Conservation (phyloP, 2,329 filamentous ascomycete species). For the Ceratocystis huliohia region DNA sequence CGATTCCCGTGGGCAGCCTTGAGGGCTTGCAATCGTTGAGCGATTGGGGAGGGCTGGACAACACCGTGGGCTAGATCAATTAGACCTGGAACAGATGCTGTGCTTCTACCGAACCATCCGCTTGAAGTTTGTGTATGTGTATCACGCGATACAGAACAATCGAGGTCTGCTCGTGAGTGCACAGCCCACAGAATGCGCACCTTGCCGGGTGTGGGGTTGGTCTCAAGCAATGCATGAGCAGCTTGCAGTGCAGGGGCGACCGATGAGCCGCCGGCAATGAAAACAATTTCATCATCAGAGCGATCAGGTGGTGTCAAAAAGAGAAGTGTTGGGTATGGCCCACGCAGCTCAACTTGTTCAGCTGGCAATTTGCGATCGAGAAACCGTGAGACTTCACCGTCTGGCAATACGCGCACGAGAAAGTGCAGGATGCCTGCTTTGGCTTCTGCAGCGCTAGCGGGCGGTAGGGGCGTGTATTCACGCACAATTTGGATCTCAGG, state of each 20-base stretch:
- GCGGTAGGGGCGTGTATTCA: conserved; percentile 79
- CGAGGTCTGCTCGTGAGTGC: conserved; percentile 44
- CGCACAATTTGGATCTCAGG: conserved; percentile 84
- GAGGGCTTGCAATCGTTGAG: conserved; percentile 50
- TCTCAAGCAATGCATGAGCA: conserved; percentile 47
- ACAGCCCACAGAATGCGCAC: conserved; percentile 77
- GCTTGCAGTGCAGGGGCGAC: conserved; percentile 82
- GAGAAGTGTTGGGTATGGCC: conserved; percentile 60
- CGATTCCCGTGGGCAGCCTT: conserved; percentile 43
- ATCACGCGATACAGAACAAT: conserved; percentile 21
- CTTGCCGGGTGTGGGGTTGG: conserved; percentile 21
- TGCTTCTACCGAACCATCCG: conserved; percentile 22
- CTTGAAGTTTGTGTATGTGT: neutral
- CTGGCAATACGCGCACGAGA: conserved; percentile 62
- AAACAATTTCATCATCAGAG: conserved; percentile 44
- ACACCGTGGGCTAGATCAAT: conserved; percentile 23
- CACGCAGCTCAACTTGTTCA: conserved; percentile 59
- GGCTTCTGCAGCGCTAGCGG: conserved; percentile 26
- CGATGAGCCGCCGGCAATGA: conserved; percentile 84
- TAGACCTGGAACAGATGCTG: conserved; percentile 8
- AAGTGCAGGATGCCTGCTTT: conserved; percentile 47
- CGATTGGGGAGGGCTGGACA: conserved; percentile 37
- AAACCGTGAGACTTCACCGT: conserved; percentile 79
- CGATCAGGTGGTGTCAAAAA: conserved; percentile 29
- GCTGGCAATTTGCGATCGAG: conserved; percentile 52